Evolutionary conservation across 2,329 filamentous ascomycete genomes (phyloP).

Genomic region (Trichophyton benhamiae): DNA sequence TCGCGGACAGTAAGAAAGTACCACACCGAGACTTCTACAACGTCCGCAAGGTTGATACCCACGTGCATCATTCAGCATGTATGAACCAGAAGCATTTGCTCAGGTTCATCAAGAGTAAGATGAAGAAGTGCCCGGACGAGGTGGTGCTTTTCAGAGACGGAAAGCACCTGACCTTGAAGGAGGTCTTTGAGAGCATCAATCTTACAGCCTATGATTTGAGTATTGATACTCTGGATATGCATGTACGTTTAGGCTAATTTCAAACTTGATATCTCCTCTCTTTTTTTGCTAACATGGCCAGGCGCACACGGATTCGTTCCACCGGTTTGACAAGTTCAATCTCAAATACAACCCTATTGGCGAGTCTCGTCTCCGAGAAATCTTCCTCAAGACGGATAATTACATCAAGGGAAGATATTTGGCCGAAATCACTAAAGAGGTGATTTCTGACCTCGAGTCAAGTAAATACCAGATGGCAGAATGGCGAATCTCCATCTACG

Average conservation of each 20-base stretch:
- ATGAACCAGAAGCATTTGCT: slow-evolving; percentile 99
- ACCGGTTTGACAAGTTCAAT: slow-evolving; percentile 99
- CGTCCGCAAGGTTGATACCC: slow-evolving; percentile 94
- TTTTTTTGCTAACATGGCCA: slow-evolving; percentile 23
- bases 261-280: background rate
- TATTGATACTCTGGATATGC: slow-evolving; percentile 98
- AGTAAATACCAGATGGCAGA: slow-evolving; percentile 99
- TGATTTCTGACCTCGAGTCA: slow-evolving; percentile 90
- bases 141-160: slow-evolving; percentile 85
- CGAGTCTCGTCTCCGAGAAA: slow-evolving; percentile 89
- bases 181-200: slow-evolving; percentile 96
- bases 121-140: slow-evolving; percentile 96
- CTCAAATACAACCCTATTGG: slow-evolving; percentile 97
- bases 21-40: slow-evolving; percentile 99
- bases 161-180: slow-evolving; percentile 75
- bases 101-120: slow-evolving; percentile 98
- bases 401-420: slow-evolving; percentile 91
- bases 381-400: slow-evolving; percentile 97
- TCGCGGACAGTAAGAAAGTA: slow-evolving; percentile 93
- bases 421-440: slow-evolving; percentile 95
- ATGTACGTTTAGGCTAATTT: slow-evolving; percentile 45
- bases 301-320: slow-evolving; percentile 95
- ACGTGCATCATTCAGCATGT: slow-evolving; percentile 97
- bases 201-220: slow-evolving; percentile 93
- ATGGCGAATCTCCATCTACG: slow-evolving; percentile 97